Evolutionary conservation across 176 grass and related monocot species (phyloP).

Genomic region (Oryza meridionalis): DNA sequence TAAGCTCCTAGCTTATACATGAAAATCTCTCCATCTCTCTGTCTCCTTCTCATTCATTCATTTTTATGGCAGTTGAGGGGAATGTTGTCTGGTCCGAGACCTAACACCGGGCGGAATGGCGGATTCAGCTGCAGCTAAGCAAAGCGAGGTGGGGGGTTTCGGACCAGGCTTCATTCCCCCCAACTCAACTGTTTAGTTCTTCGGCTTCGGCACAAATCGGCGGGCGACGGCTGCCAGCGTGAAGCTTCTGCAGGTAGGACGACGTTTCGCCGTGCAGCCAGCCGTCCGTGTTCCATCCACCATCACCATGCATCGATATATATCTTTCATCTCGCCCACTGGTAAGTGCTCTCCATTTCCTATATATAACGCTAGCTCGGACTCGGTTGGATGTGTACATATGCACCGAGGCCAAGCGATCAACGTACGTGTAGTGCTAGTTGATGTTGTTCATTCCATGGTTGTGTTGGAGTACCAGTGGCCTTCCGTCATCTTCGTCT

Average conservation of each 20-base stretch:
- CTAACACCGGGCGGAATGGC: conserved; percentile 31
- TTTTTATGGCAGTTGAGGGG: conserved; percentile 79
- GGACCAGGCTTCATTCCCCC: conserved; percentile 99
- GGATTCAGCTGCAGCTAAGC: not conserved
- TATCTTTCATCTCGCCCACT: not conserved
- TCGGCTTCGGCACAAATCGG: not conserved
- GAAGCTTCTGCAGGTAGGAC: not conserved
- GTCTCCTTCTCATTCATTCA: not conserved
- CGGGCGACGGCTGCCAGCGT: too few relatives aligned
- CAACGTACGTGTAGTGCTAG: not conserved
- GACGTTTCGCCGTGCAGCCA: too few relatives aligned
- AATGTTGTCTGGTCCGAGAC: conserved; percentile 92
- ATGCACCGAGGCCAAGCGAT: not conserved
- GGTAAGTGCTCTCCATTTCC: not conserved
- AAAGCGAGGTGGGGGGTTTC: conserved; percentile 54
- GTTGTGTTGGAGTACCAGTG: not conserved
- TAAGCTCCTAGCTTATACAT: not conserved
- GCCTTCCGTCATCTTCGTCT: not conserved
- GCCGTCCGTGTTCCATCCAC: not conserved
- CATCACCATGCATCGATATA: not conserved
- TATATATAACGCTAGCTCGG: not conserved
- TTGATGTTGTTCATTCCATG: not conserved
- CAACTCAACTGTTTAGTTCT: conserved; percentile 55
- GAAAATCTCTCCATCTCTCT: not conserved
- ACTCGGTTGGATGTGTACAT: not conserved